Percentiles rank a stretch among this genome's conserved stretches.
Conservation (phyloP, 73 alveolate genomes). For the Paraurostyla sp. region DNA sequence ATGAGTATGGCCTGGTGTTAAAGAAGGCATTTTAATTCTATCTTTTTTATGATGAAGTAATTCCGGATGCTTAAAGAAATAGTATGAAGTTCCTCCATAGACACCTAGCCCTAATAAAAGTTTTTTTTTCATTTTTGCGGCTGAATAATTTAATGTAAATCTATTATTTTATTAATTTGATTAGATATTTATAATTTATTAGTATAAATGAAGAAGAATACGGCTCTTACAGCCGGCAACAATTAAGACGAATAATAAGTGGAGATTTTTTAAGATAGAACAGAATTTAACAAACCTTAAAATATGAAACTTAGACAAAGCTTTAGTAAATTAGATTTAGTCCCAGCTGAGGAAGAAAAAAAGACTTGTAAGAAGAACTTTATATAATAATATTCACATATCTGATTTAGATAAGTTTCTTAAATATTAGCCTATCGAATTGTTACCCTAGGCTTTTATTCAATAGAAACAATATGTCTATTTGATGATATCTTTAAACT, state of each 20-base stretch:
- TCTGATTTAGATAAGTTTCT: background rate
- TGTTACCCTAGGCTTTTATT: background rate
- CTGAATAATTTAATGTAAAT: background rate
- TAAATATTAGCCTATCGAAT: background rate
- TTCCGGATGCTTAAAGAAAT: constrained; percentile 26
- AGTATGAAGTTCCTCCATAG: constrained; percentile 36
- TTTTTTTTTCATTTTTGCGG: background rate
- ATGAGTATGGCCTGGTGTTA: background rate
- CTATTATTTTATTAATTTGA: too few relatives aligned
- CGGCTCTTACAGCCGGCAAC: background rate
- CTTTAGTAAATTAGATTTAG: background rate
- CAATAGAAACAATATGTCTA: background rate
- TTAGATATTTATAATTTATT: too few relatives aligned
- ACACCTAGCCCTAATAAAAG: constrained; percentile 2
- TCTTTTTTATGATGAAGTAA: background rate
- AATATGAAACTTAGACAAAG: background rate
- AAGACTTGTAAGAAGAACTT: constrained; percentile 23
- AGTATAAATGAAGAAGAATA: too few relatives aligned
- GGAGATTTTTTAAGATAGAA: too few relatives aligned
- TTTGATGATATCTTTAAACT: background rate
- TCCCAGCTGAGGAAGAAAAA: constrained; percentile 28
- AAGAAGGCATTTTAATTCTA: background rate
- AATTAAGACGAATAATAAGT: background rate
- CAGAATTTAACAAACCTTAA: background rate
- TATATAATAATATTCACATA: too few relatives aligned